These are phyloP conservation scores for Talaromyces liani DNA, from an alignment of 495 filamentous ascomycete species.

Conservation along the genomic window DNA sequence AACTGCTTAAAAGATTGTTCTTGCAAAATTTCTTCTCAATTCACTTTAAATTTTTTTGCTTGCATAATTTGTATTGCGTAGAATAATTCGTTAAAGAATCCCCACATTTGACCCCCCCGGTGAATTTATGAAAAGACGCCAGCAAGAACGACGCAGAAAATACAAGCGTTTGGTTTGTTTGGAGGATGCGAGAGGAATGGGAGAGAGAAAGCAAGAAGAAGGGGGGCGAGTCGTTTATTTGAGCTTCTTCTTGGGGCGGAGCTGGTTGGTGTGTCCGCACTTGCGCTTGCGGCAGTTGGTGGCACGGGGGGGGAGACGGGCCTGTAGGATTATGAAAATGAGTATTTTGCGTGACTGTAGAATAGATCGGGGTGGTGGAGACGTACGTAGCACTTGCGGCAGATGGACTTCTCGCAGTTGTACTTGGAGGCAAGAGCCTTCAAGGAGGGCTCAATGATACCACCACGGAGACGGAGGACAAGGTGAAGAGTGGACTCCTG, in stretches of 20 bases:
- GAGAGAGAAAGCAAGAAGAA: background rate
- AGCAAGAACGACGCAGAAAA: slow-evolving; percentile 5
- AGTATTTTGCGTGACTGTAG: background rate
- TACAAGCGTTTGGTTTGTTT: slow-evolving; percentile 5
- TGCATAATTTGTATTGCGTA: slow-evolving; percentile 1
- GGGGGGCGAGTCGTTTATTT: slow-evolving; percentile 58
- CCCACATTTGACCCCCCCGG: background rate
- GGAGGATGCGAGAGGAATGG: background rate
- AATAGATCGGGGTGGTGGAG: background rate
- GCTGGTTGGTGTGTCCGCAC: slow-evolving; percentile 99
- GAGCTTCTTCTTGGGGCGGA: slow-evolving; percentile 99
- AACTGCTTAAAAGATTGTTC: background rate
- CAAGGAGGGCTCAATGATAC: slow-evolving; percentile 98
- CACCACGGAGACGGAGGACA: slow-evolving; percentile 97
- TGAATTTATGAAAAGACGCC: slow-evolving; percentile 6
- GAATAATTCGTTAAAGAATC: background rate
- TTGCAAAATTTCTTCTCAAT: background rate
- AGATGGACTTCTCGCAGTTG: slow-evolving; percentile 99
- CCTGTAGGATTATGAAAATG: slow-evolving; percentile 40
- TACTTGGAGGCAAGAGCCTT: slow-evolving; percentile 98
- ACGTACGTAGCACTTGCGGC: slow-evolving; percentile 98
- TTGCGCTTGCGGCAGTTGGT: slow-evolving; percentile 99
- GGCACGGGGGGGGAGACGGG: slow-evolving; percentile 93
- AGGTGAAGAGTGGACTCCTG: slow-evolving; percentile 98
- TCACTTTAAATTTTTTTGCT: background rate